Percentiles rank a stretch among this genome's conserved stretches.
Evolutionary conservation across 495 filamentous ascomycete species (phyloP).

Genomic region (Daldinia grandis): DNA sequence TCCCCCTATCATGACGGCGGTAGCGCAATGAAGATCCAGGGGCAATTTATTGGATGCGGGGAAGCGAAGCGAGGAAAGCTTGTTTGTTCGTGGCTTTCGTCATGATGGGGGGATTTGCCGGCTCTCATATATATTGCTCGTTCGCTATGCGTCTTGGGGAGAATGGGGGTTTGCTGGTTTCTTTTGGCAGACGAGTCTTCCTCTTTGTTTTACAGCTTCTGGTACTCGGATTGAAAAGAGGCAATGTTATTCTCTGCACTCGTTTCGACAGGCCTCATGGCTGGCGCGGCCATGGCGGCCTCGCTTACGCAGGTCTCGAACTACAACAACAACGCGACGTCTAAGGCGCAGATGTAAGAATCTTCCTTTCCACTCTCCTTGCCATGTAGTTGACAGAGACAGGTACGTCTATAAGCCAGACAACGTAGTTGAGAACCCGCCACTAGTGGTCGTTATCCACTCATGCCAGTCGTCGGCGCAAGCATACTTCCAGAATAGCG

Average conservation of each 20-base stretch:
- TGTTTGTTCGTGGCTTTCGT: slow-evolving; percentile 19
- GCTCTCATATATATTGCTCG: slow-evolving; percentile 20
- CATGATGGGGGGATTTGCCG: slow-evolving; percentile 14
- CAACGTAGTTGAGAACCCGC: slow-evolving; percentile 59
- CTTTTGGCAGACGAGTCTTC: slow-evolving; percentile 6
- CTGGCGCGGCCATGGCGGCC: slow-evolving; percentile 38
- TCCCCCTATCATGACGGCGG: background rate
- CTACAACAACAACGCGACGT: slow-evolving; percentile 53
- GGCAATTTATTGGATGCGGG: slow-evolving; percentile 29
- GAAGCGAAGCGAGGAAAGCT: slow-evolving; percentile 16
- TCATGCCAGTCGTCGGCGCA: slow-evolving; percentile 63
- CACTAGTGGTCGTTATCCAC: slow-evolving; percentile 65
- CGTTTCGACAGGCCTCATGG: slow-evolving; percentile 29
- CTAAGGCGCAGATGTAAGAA: slow-evolving; percentile 50
- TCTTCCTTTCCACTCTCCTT: background rate
- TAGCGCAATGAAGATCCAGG: slow-evolving; percentile 23
- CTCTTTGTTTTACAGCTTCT: background rate
- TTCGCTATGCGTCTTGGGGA: background rate
- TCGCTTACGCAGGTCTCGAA: slow-evolving; percentile 48
- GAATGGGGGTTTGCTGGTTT: background rate
- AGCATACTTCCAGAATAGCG: slow-evolving; percentile 59
- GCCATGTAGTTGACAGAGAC: background rate
- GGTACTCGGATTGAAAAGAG: background rate
- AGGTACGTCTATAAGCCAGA: slow-evolving; percentile 64
- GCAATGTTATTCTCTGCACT: slow-evolving; percentile 29